Base-by-base conservation (phyloP, 208 protist genomes). In the Crithidia brevicula region DNA sequence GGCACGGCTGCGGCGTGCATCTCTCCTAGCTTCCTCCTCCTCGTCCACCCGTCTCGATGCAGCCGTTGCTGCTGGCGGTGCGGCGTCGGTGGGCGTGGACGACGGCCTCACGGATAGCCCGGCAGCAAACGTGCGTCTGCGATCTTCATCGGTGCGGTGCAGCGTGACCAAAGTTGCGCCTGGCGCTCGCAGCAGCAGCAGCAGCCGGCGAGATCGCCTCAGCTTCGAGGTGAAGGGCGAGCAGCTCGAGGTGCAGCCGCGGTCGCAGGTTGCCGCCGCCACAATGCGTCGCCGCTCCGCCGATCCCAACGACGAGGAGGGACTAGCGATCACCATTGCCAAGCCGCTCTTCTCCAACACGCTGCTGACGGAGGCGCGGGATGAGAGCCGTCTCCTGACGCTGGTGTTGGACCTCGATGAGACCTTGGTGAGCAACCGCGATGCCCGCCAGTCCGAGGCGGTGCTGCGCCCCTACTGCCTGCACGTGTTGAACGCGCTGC, bases 341-440 rank as follows among this genome's bases (percentile, higher is more conserved):
- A 81, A 85, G 58, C 76, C 79, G 30, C 73, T 94, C n/a, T 93
- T 96, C 67, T 72, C 66, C 27, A 78, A 77, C 34, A 81, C 63
- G 16, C 74, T 95, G 15, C 76, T 89, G 57, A 85, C 87, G 22
- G 72, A 77, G 46, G 59, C 83, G 47, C 86, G 81, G 50, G 87
- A 91, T 16, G 46, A 73, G 7, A 58, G 61, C 45, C 86, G 88
- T 4, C 59, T 77, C n/a, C 71, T 98, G 42, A 98, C 94, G 4
- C 83, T 98, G 16, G 92, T 98, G 20, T 66, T 96, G 20, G 94
- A 98, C 78, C 82, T 98, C 22, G 94, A 98, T 65, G 94, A 98
- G 72, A 98, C 94, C 23, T 86, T 98, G 13, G 92, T 98, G 0
- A 89, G 80, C 68, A 98, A 98, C 77, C 89, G 94, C 38, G 79